phyloP scores from a whole-genome alignment of 73 alveolate species.

The Paramecium caudatum region DNA sequence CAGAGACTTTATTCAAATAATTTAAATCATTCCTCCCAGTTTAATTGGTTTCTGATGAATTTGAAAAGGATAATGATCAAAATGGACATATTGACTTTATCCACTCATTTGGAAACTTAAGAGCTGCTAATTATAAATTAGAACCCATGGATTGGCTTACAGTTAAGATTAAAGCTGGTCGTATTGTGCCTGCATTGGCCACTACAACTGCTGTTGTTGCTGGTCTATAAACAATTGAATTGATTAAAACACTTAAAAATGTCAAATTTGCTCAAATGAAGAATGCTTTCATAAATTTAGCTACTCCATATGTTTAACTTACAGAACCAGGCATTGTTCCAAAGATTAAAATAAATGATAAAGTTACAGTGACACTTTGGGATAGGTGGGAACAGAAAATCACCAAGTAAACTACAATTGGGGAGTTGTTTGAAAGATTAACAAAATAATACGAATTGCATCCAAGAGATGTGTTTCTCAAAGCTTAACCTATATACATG shows the following conservation, averaged over 20 bases:
- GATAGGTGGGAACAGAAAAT: conserved; percentile 71
- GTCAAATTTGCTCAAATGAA: conserved; percentile 55
- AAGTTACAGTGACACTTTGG: conserved; percentile 71
- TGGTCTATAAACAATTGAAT: conserved; percentile 92
- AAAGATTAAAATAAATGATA: conserved; percentile 46
- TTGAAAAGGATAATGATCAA: conserved; percentile 96
- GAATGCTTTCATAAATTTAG: conserved; percentile 73
- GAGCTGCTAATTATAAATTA: conserved; percentile 93
- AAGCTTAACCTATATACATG: conserved; percentile 48
- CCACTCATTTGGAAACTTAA: conserved; percentile 92
- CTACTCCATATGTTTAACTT: conserved; percentile 68
- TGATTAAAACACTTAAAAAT: conserved; percentile 81
- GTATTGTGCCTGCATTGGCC: conserved; percentile 98
- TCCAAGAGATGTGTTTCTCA: conserved; percentile 57
- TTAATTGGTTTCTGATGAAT: conserved; percentile 83
- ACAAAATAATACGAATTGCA: neutral
- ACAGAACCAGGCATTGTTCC: conserved; percentile 74
- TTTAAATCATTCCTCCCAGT: neutral
- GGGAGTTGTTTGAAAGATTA: conserved; percentile 1
- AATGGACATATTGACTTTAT: conserved; percentile 96
- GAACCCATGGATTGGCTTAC: conserved; percentile 97
- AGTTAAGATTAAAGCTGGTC: conserved; percentile 96
- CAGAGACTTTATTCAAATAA: neutral
- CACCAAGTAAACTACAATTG: conserved; percentile 40
- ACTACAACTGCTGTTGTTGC: conserved; percentile 98